Conservation (phyloP, 2,329 filamentous ascomycete species). For the Periconia sp. region DNA sequence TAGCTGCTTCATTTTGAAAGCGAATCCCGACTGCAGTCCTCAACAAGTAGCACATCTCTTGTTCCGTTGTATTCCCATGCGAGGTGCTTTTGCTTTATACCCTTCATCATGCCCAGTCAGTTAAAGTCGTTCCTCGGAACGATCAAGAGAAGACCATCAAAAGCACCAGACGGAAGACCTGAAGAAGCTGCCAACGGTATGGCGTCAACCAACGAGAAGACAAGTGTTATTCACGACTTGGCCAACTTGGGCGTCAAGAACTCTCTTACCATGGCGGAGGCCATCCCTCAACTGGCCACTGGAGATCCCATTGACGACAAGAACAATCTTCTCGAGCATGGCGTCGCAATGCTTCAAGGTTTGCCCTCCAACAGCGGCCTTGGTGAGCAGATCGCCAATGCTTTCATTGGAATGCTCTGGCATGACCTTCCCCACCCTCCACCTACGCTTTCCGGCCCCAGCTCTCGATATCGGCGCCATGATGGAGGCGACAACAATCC, state of each 20-base stretch:
- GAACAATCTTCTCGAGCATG: constrained; percentile 47
- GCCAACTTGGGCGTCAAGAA: constrained; percentile 56
- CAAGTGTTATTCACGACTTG: constrained; percentile 53
- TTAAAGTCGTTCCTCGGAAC: constrained; percentile 48
- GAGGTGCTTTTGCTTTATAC: neutral
- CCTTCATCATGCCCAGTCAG: constrained; percentile 33
- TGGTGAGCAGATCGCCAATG: constrained; percentile 51
- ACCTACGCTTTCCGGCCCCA: constrained; percentile 50
- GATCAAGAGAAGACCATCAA: constrained; percentile 51
- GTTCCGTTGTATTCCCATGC: neutral
- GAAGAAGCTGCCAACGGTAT: constrained; percentile 29
- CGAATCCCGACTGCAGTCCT: neutral
- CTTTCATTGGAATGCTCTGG: constrained; percentile 57
- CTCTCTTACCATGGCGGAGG: constrained; percentile 50
- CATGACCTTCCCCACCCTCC: constrained; percentile 56
- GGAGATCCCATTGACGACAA: constrained; percentile 68
- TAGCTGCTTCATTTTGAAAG: neutral
- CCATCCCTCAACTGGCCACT: constrained; percentile 64
- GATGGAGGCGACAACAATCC: constrained; percentile 51
- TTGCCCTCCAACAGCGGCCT: constrained; percentile 54
- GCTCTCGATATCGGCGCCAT: constrained; percentile 46
- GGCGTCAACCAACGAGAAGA: constrained; percentile 24
- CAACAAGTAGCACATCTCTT: neutral
- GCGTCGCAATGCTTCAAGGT: constrained; percentile 55
- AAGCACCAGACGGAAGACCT: constrained; percentile 51